Evolutionary conservation across 2,329 filamentous ascomycete species (phyloP).

Genomic region (Ophiostoma quercus): DNA sequence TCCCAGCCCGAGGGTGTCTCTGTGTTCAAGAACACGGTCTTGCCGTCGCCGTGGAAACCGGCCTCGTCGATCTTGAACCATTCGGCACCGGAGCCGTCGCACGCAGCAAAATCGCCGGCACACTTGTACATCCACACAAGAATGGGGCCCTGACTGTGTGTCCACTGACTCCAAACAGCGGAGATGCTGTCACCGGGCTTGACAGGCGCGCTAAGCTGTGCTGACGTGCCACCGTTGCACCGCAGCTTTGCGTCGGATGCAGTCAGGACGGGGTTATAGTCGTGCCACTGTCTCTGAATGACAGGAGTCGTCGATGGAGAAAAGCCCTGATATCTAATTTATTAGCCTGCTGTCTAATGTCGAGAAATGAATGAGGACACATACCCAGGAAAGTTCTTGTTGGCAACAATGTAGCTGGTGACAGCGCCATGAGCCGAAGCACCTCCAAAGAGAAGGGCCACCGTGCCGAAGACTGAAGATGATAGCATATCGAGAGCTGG

Average conservation of each 20-base stretch:
- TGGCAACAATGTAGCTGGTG: conserved; percentile 32
- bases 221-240: conserved; percentile 51
- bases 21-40: conserved; percentile 31
- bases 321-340: conserved; percentile 42
- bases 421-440: conserved; percentile 36
- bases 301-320: conserved; percentile 43
- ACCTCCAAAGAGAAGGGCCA: conserved; percentile 29
- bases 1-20: conserved; percentile 29
- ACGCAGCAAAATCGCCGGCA: conserved; percentile 43
- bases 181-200: conserved; percentile 45
- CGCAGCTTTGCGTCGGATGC: conserved; percentile 47
- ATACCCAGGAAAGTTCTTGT: conserved; percentile 30
- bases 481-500: background rate
- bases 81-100: conserved; percentile 47
- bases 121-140: conserved; percentile 56
- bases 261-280: conserved; percentile 51
- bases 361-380: background rate
- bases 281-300: conserved; percentile 54
- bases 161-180: conserved; percentile 53
- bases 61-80: conserved; percentile 58
- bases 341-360: background rate
- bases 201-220: conserved; percentile 42
- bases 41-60: conserved; percentile 33
- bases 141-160: conserved; percentile 53
- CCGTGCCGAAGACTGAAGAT: conserved; percentile 30